Evolutionary conservation across 192 early-diverging fungal genomes (phyloP), one percentile per base, ranked within the genome.

Genomic region (Diversispora eburnea): DNA sequence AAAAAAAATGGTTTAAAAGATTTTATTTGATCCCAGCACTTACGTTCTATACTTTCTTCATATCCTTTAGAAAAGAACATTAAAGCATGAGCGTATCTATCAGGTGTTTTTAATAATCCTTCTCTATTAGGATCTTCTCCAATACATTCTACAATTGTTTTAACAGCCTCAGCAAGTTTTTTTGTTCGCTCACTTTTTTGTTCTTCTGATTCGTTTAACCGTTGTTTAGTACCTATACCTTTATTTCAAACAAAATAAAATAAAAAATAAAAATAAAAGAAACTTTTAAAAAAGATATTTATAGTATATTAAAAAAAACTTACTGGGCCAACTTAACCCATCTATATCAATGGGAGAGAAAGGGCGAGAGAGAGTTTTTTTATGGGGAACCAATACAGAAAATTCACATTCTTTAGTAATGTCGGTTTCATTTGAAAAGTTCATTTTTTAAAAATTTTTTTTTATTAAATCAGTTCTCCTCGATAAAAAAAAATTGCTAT

Each of bases 61-160:
- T 99, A 99, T n/a, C 98, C 98, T 80, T 97, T 93, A 17, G 98
- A 96, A 76, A 99, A 93, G 75, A 97, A 99, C 91, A 97, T 91
- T 22, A 99, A 81, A 8, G 97, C 96, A 81, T 96, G 95, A 49
- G 97, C 97, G 80, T 97, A 98, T 9, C 96, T 89, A 76, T 94
- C 88, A 42, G 98, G 98, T 0, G 96, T 99, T 83, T 95, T 98
- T 58, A 92, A 78, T 52, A 99, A 81, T 2, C 98, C 98, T 78
- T 98, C 95, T 68, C 98, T 88, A 58, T 91, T 84, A 13, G 93
- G 88, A 79, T 99, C 94, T 79, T 99, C 98, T 55, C 98, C 98
- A 45, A 99, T 87, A 79, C 90, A 92, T 77, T 94, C 90, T 55
- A 99, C 79, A 17, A 99, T 89, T 0, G 91, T 95, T 60, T 86